Base-by-base conservation (phyloP, 208 protist species). In the Trypanosoma scelopori region DNA sequence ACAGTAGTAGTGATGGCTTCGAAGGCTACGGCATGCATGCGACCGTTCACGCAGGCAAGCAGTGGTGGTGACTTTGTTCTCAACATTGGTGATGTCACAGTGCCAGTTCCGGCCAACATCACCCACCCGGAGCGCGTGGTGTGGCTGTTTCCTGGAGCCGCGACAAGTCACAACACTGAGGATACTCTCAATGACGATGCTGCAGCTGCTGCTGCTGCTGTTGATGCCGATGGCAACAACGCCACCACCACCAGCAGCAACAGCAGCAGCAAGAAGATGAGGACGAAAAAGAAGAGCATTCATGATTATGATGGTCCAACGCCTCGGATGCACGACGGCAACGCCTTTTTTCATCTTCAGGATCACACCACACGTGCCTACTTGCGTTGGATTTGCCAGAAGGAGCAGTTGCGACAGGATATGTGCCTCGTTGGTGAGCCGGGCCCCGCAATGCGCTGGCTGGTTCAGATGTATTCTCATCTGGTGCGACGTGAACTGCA, bases 391-490 rank as follows among this genome's bases (percentile, higher is more conserved):
- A 93, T 98, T 57, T 77, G 82, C 42, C 90, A 98, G 76, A 98
- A 98, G 76, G 86, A 96, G 72, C 71, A 78, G 58, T 85, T 98
- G 2, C 79, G 85, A 23, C 97, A 98, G 63, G 97, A 98, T 67
- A 95, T 97, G 79, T 98, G 97, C 50, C 84, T 98, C n/a, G 84
- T 98, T 37, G 94, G 95, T 6, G 82, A 94, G 22, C 95, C 93
- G 0, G 92, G 92, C 3, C 87, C 92, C 0, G 78, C 77, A 0
- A 83, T 93, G 69, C 86, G 94, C 7, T 89, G 91, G 79, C 83
- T 98, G 0, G 87, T 86, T 52, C 73, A 90, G 63, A 71, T 82
- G 20, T 93, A 91, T 73, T 91, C 79, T 47, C 69, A 86, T 51
- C 55, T 92, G 45, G 78, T 82, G 6, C 76, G 78, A 16, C 85